Base-by-base conservation (phyloP, 2,329 filamentous ascomycete species). In the Dactylellina haptotyla region DNA sequence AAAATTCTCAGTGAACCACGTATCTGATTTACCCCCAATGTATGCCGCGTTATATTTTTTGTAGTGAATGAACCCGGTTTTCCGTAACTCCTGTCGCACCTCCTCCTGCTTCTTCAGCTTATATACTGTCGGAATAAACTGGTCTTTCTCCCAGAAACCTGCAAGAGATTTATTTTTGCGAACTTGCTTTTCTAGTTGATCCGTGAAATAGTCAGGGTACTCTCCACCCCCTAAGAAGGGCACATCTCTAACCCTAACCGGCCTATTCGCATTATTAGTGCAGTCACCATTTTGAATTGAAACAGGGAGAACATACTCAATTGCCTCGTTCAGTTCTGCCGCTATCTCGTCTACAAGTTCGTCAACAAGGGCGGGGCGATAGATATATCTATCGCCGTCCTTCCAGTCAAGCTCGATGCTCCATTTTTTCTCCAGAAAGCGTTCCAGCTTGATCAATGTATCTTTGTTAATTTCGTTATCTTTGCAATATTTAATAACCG, bases 361-460 rank as follows among this genome's bases (percentile, higher is more conserved):
- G 5, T 72, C 67, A n/a, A 53, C 46, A 28, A 53, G 65, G 20
- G 20, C 28, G 12, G 18, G 14, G 5, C 32, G 43, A 23, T 72
- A 65, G 10, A 75, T 64, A 53, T 65, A 67, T 43, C 64, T 32
- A 32, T 71, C 58, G 10, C 59, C 53, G 12, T 14, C 67, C 6
- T 61, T 37, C 76, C 76, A 69, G 71, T 25, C 63, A 51, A 77
- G 59, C 63, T 74, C 66, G 45, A 76, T 23, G 32, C 45, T 45
- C 54, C 63, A 72, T 16, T 73, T 64, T 20, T 37, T 39, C 20
- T 53, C 48, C 12, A 75, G 45, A 37, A 75, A 74, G 28, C 65
- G 65, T 54, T 76, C 59, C 51, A 78, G 57, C 32, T 75, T 76
- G 34, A 72, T 75, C 51, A 78, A 63, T 30, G 77, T 64, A n/a